Base-by-base conservation (phyloP, 108 stramenopile genomes). In the Cyclotella choctawhatcheeana region DNA sequence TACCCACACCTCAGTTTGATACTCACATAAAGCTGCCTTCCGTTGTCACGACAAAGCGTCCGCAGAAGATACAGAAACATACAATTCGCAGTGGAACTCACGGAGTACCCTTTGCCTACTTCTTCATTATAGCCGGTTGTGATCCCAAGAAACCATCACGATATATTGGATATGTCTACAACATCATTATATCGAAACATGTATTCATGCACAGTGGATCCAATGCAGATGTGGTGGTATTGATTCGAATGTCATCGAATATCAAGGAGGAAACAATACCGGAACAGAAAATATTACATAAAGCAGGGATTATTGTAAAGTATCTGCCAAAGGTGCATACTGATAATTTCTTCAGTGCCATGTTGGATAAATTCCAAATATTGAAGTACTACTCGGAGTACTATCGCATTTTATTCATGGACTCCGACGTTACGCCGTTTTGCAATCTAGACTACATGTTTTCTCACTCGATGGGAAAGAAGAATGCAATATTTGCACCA, bases 371-470 rank as follows among this genome's bases (percentile, higher is more conserved):
- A 44, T 89, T 89, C 29, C 58, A 71, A n/a, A 71, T 85, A 17
- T 62, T 89, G 35, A 63, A 63, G 86, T 83, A 21, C 37, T 40
- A 40, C 37, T 6, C 6, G 8, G 80, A 88, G 68, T 93, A 90
- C 69, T 64, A 81, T 18, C 81, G 85, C 1, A 84, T 90, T 0
- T 66, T 90, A 44, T 87, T 86, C 55, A 20, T 93, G 43, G 93
- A 93, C 52, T 81, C 76, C 8, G 93, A 93, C 68, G 72, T 89
- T n/a, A 64, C 88, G 43, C 90, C 90, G 16, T 47, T 84, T 16
- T 79, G 77, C 35, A 81, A 84, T 60, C 53, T 88, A 70, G 90
- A 91, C 44, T 83, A 84, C 50, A 35, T 86, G 24, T 88, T 91
- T 64, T 58, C 82, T 7, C 45, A 82, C 47, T 83, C 84, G 22